A percentile compares a stretch with the other conserved stretches of the same genome.
These are phyloP conservation scores for Pleurotus cornucopiae DNA, from an alignment of 768 basidiomycete species.

Conservation along the genomic window DNA sequence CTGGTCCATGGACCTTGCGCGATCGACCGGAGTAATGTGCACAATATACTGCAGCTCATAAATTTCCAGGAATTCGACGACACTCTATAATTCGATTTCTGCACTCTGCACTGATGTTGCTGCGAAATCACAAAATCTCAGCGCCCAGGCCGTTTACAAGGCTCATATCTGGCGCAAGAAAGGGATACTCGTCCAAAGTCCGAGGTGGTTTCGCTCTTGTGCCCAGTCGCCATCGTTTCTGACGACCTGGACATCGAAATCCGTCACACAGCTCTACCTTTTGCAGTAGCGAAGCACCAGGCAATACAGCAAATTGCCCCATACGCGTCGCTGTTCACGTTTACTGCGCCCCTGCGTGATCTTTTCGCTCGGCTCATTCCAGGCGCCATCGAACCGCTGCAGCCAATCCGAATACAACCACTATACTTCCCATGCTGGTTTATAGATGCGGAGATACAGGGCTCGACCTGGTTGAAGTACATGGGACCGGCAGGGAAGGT, in stretches of 20 bases:
- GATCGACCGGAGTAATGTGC: too few species aligned
- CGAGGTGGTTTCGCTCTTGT: conserved; percentile 24
- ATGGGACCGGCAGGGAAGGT: conserved; percentile 21
- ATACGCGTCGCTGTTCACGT: conserved; percentile 23
- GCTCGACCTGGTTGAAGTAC: conserved; percentile 21
- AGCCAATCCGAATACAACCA: conserved; percentile 43
- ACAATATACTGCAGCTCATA: too few species aligned
- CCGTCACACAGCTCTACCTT: conserved; percentile 42
- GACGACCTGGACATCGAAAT: too few species aligned
- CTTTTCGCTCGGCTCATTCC: conserved; percentile 33
- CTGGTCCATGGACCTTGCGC: background rate
- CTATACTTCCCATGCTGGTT: conserved; percentile 66
- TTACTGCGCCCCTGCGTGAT: conserved; percentile 21
- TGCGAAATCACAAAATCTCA: conserved; percentile 8
- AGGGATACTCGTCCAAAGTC: conserved; percentile 20
- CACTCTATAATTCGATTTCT: too few species aligned
- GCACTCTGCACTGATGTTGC: background rate
- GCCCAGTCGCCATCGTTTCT: background rate
- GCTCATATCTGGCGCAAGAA: background rate
- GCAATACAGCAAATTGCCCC: conserved; percentile 37
- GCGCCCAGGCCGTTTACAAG: background rate
- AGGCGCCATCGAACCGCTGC: conserved; percentile 30
- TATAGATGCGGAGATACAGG: conserved; percentile 49
- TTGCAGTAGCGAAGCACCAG: conserved; percentile 40
- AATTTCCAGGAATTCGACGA: too few species aligned